These are phyloP conservation scores for Chrysoporthe austroafricana DNA, from an alignment of 2,329 filamentous ascomycete genomes.

Conservation along the genomic window DNA sequence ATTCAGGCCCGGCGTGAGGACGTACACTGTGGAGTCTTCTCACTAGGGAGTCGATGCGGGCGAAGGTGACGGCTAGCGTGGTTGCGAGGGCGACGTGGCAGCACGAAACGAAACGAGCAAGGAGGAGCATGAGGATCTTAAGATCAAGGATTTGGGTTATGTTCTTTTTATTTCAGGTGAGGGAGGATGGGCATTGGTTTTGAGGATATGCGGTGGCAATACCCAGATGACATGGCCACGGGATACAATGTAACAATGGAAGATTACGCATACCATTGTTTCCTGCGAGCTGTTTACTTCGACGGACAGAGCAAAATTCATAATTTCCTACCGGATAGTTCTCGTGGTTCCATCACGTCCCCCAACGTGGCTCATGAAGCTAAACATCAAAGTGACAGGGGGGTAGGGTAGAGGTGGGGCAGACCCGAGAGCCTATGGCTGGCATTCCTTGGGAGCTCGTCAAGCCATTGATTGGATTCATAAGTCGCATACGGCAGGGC, in stretches of 20 bases:
- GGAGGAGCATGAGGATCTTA: neutral
- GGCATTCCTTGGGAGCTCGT: too few species aligned
- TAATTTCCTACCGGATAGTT: too few species aligned
- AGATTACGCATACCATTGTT: too few species aligned
- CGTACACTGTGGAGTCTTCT: neutral
- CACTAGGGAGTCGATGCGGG: neutral
- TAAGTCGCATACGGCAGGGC: too few species aligned
- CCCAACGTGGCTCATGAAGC: too few species aligned
- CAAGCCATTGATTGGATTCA: too few species aligned
- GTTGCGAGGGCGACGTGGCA: neutral
- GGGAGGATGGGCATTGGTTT: neutral
- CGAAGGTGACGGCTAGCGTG: neutral
- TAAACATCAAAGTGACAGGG: too few species aligned
- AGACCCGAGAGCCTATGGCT: too few species aligned
- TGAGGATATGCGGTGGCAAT: neutral
- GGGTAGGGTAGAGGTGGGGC: too few species aligned
- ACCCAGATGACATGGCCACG: neutral
- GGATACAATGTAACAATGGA: neutral
- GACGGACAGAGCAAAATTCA: too few species aligned
- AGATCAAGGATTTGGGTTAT: neutral
- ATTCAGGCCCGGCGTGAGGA: constrained; percentile 20
- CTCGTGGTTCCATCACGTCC: too few species aligned
- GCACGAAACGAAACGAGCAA: neutral
- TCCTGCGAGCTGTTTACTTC: too few species aligned
- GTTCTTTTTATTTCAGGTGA: neutral